Base-by-base conservation (phyloP, 805 yeast genomes). In the Wickerhamiella cacticola region DNA sequence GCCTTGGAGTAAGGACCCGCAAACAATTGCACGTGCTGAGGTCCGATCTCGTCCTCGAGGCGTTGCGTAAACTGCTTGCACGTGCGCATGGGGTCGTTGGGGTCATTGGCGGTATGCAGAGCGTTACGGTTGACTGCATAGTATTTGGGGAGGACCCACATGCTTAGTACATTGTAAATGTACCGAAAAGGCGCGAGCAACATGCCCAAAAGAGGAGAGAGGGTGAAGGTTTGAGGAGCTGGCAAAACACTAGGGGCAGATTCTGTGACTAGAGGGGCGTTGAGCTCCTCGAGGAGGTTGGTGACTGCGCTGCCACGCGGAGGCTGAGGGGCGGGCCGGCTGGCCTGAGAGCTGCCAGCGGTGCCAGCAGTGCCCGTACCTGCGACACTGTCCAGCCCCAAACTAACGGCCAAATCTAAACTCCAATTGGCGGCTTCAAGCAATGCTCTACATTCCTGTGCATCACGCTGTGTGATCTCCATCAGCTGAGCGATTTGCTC, bases 1-100 rank as follows among this genome's bases (percentile, higher is more conserved):
- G 95, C 88, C 49, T 80, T 80, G 1, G 88, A 77, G 64, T 87
- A 89, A 29, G 94, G 80, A 13, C 87, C 87, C 55, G 76, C 78
- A 49, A 75, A 72, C 55, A 59, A 44, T 50, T 55, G 43, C 33
- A 50, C 23, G 25, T 39, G 46, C 3, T 46, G 34, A n/a, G 26
- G 53, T 48, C 61, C 65, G 33, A 55, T 65, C 55, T 51, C 64
- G 53, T 75, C 79, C 56, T 77, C 79, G 45, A 80, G 69, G 19
- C 68, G 70, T 19, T 71, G 61, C 24, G 71, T 67, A 55, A 79
- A 77, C 50, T 70, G 65, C 46, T 71, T 67, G 1, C 77, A 82
- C 36, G 71, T 66, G 47, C 73, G 73, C 16, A 71, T 68, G 1
- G 84, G 80, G 56, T 77, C 76, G 42, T 63, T 57, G 46, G 67